Evolutionary conservation across 148 eudicot species (phyloP).

Genomic region (Polygonum aviculare): DNA sequence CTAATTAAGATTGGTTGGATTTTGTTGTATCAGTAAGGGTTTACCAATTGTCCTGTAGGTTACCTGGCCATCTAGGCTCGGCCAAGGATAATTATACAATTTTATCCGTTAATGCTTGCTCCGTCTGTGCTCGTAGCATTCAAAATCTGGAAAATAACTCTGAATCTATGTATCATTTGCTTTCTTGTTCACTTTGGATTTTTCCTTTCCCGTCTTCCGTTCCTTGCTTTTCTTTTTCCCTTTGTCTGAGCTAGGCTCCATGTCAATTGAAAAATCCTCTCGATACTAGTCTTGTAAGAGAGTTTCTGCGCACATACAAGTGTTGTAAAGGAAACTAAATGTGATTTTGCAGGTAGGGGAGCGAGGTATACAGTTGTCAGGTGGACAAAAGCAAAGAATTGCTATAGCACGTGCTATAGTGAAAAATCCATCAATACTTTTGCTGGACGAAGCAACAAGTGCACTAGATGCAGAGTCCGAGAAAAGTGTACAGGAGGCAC

Average conservation of each 20-base stretch:
- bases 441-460: conserved; percentile 95
- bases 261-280: no score
- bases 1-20: background rate
- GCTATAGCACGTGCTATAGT: conserved; percentile 94
- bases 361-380: conserved; percentile 86
- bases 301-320: background rate
- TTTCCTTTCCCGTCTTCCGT: no score
- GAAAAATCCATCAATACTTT: conserved; percentile 76
- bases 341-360: conserved; percentile 68
- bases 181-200: background rate
- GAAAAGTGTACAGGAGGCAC: conserved; percentile 92
- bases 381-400: conserved; percentile 94
- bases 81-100: background rate
- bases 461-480: conserved; percentile 97
- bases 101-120: background rate
- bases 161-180: background rate
- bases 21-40: background rate
- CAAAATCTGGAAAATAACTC: background rate
- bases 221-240: no score
- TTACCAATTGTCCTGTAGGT: background rate
- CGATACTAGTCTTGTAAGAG: background rate
- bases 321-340: background rate
- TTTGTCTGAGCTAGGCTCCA: no score
- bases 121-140: background rate
- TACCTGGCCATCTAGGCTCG: background rate